Percentiles rank a stretch among this genome's conserved stretches.
Conservation (phyloP, 768 basidiomycete species). For the Dacryopinax primogenitus region DNA sequence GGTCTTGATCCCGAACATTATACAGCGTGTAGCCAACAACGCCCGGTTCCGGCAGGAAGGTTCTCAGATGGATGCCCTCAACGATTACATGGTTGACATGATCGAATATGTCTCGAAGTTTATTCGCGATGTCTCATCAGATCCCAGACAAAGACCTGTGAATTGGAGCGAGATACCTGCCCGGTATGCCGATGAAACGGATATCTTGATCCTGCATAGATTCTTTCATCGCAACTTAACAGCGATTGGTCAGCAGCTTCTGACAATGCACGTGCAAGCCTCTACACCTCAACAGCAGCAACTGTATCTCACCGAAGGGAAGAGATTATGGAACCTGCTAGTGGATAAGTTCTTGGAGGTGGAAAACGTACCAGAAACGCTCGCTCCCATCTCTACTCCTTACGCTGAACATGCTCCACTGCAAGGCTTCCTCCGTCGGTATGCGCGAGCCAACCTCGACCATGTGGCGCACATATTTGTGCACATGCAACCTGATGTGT, state of each 20-base stretch:
- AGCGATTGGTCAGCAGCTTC: constrained; percentile 74
- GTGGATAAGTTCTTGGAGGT: constrained; percentile 71
- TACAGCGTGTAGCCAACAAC: constrained; percentile 90
- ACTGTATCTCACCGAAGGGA: constrained; percentile 35
- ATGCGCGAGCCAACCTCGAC: constrained; percentile 25
- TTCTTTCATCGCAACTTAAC: constrained; percentile 77
- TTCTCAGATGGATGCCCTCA: constrained; percentile 67
- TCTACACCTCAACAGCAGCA: constrained; percentile 3
- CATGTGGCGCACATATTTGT: constrained; percentile 1
- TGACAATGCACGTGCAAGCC: constrained; percentile 22
- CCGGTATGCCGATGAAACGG: constrained; percentile 70
- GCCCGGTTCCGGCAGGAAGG: constrained; percentile 80
- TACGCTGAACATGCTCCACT: constrained; percentile 50
- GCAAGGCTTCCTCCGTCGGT: constrained; percentile 52
- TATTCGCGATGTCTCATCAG: constrained; percentile 44
- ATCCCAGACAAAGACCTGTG: constrained; percentile 8
- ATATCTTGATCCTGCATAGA: constrained; percentile 68
- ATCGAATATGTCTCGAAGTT: constrained; percentile 63
- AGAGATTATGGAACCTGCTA: constrained; percentile 71
- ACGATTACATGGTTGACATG: constrained; percentile 57
- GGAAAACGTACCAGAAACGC: constrained; percentile 58
- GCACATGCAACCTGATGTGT: not conserved
- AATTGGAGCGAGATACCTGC: constrained; percentile 46
- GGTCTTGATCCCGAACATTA: constrained; percentile 78
- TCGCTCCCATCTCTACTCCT: constrained; percentile 30